phyloP scores from a whole-genome alignment of 768 basidiomycete genomes.

The Collybiopsis luxurians region DNA sequence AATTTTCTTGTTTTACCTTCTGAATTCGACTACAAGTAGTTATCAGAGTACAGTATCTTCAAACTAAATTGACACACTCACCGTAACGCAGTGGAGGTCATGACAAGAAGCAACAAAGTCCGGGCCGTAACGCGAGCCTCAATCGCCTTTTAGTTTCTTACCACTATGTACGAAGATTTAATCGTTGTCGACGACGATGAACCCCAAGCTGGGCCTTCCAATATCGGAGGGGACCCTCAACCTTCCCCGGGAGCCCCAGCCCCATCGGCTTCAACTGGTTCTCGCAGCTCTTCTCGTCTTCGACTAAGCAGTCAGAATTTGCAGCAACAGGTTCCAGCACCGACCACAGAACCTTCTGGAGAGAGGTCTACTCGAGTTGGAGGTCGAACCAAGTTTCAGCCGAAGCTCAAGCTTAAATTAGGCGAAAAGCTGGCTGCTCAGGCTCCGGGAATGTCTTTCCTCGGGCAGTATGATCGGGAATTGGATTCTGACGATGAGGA shows the following conservation, averaged over 20 bases:
- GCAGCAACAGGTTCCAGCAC: not conserved
- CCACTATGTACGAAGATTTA: slow-evolving; percentile 3
- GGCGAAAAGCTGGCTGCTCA: slow-evolving; percentile 80
- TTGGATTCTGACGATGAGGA: slow-evolving; percentile 96
- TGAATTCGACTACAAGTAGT: slow-evolving; percentile 59
- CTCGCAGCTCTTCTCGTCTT: slow-evolving; percentile 7
- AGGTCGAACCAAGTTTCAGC: slow-evolving; percentile 49
- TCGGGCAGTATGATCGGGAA: slow-evolving; percentile 91
- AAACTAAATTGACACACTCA: slow-evolving; percentile 18
- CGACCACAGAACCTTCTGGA: slow-evolving; percentile 4
- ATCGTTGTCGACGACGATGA: slow-evolving; percentile 8
- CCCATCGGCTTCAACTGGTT: not conserved
- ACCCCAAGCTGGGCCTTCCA: slow-evolving; percentile 5
- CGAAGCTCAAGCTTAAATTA: slow-evolving; percentile 86
- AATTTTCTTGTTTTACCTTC: slow-evolving; percentile 44
- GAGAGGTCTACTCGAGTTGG: slow-evolving; percentile 64
- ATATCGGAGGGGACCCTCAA: not conserved
- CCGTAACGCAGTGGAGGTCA: slow-evolving; percentile 40
- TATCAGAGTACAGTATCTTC: not conserved
- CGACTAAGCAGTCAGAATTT: not conserved
- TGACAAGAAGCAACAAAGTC: slow-evolving; percentile 2
- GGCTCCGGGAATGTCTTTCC: slow-evolving; percentile 82
- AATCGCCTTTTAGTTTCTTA: too few relatives aligned
- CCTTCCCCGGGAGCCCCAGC: not conserved
- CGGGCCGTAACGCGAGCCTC: too few relatives aligned